Percentiles rank a stretch among this genome's conserved stretches.
Conservation (phyloP, 805 yeast species). For the Hanseniaspora occidentalis region DNA sequence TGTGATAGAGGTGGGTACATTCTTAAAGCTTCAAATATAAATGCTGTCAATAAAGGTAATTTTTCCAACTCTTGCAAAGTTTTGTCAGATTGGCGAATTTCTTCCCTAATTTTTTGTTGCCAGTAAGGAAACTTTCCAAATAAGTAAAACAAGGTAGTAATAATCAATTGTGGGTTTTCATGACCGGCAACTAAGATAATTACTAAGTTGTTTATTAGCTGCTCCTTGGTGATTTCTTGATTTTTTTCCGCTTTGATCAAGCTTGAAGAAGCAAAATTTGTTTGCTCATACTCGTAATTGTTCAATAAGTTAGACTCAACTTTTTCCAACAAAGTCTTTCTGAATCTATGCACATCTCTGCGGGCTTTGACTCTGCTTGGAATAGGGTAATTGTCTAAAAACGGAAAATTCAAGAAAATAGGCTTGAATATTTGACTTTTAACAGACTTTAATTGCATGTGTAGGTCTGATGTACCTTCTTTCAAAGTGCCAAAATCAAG, state of each 20-base stretch:
- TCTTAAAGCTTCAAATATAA: conserved; percentile 36
- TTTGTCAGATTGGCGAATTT: conserved; percentile 5
- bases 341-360: conserved; percentile 30
- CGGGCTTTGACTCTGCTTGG: conserved; percentile 35
- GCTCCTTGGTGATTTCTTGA: conserved; percentile 30
- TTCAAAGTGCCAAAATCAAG: conserved; percentile 32
- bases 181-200: conserved; percentile 51
- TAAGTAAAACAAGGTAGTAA: conserved; percentile 34
- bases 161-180: conserved; percentile 45
- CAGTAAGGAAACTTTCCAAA: conserved; percentile 28
- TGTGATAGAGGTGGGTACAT: conserved; percentile 46
- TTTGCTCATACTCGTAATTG: conserved; percentile 22
- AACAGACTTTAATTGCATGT: conserved; percentile 29
- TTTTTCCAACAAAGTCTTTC: conserved; percentile 24
- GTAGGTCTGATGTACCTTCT: conserved; percentile 23
- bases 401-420: conserved; percentile 42
- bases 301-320: conserved; percentile 23
- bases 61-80: conserved; percentile 8
- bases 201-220: conserved; percentile 40
- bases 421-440: conserved; percentile 45
- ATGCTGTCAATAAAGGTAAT: conserved; percentile 22
- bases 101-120: conserved; percentile 24
- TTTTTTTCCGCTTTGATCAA: conserved; percentile 28
- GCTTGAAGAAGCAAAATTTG: conserved; percentile 29
- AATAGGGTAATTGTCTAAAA: conserved; percentile 36